phyloP scores from a whole-genome alignment of 257 asterid genomes.

The Jasminum sambac region DNA sequence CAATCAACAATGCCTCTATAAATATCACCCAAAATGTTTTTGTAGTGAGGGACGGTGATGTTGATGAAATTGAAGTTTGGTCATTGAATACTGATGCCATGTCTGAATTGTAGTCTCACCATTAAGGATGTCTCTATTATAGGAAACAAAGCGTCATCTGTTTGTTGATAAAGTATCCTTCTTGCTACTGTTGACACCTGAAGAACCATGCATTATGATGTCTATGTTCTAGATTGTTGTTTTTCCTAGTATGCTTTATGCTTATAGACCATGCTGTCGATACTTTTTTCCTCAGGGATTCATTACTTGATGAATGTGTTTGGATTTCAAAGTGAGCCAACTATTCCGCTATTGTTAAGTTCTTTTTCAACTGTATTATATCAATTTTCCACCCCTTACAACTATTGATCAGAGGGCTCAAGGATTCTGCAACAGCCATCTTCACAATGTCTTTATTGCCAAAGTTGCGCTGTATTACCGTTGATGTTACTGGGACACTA shows the following conservation, averaged over 20 bases:
- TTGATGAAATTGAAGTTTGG: neutral
- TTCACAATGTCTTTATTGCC: conserved; percentile 61
- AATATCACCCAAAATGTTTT: neutral
- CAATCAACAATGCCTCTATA: neutral
- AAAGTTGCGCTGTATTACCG: conserved; percentile 72
- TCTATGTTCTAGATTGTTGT: neutral
- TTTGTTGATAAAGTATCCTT: neutral
- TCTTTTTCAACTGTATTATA: neutral
- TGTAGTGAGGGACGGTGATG: neutral
- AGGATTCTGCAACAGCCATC: conserved; percentile 18
- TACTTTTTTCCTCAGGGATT: neutral
- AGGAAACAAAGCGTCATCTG: conserved; percentile 7
- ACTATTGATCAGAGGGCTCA: conserved; percentile 11
- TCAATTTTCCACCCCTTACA: conserved; percentile 1
- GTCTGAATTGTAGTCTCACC: neutral
- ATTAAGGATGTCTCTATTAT: neutral
- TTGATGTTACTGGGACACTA: conserved; percentile 96
- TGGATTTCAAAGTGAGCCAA: conserved; percentile 12
- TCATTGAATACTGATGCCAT: neutral
- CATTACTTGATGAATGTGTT: conserved; percentile 30
- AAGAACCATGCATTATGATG: neutral
- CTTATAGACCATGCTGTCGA: conserved; percentile 1
- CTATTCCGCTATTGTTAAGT: neutral
- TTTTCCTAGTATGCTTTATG: conserved; percentile 8
- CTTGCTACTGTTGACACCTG: neutral